Conservation (phyloP, 495 filamentous ascomycete genomes). For the Baudoinia panamericana region DNA sequence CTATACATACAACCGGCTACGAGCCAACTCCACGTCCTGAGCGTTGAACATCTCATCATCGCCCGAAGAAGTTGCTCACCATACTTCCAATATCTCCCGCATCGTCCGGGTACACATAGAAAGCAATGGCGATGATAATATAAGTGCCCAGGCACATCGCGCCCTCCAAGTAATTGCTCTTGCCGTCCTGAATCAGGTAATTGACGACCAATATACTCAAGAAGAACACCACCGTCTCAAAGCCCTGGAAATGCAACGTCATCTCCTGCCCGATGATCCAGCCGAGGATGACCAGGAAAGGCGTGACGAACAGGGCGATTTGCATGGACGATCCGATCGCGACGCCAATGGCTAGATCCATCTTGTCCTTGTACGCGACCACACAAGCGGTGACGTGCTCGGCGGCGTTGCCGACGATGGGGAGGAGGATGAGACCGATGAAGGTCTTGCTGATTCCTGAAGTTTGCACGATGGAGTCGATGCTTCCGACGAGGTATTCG, state of each 20-base stretch:
- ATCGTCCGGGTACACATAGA: slow-evolving; percentile 75
- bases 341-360: slow-evolving; percentile 91
- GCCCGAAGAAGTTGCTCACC: slow-evolving; percentile 9
- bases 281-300: slow-evolving; percentile 77
- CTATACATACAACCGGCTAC: no score
- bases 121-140: slow-evolving; percentile 74
- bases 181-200: slow-evolving; percentile 84
- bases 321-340: slow-evolving; percentile 90
- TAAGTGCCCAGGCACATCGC: slow-evolving; percentile 73
- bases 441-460: slow-evolving; percentile 89
- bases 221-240: slow-evolving; percentile 90
- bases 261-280: slow-evolving; percentile 74
- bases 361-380: slow-evolving; percentile 88
- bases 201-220: slow-evolving; percentile 81
- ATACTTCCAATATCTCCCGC: slow-evolving; percentile 24
- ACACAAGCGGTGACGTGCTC: slow-evolving; percentile 94
- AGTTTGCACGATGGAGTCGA: slow-evolving; percentile 65
- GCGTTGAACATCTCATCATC: no score
- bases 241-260: slow-evolving; percentile 84
- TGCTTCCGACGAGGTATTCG: slow-evolving; percentile 85
- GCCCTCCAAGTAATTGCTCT: slow-evolving; percentile 90
- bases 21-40: no score
- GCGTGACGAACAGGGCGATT: slow-evolving; percentile 86
- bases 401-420: slow-evolving; percentile 94
- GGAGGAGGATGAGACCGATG: slow-evolving; percentile 87